Evolutionary conservation across 257 asterid species (phyloP).

Genomic region (Solanum appendiculatum): DNA sequence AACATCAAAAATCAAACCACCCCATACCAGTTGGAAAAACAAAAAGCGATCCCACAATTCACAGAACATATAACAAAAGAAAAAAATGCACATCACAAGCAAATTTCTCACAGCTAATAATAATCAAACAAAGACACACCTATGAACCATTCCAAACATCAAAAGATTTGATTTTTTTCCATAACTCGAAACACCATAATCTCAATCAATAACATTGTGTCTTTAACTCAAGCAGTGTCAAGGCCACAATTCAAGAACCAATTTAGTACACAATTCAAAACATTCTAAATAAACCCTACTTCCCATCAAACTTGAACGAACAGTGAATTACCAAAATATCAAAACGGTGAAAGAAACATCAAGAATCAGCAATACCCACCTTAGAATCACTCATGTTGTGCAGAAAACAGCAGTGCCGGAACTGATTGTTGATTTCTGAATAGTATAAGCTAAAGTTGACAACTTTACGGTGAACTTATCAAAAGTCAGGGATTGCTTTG

Average conservation of each 20-base stretch:
- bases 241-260: neutral
- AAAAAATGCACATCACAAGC: neutral
- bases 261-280: neutral
- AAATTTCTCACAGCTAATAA: neutral
- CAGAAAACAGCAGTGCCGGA: slow-evolving; percentile 9
- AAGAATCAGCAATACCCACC: slow-evolving; percentile 24
- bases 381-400: slow-evolving; percentile 47
- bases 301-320: neutral
- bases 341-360: neutral
- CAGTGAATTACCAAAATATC: neutral
- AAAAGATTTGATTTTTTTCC: neutral
- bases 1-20: neutral
- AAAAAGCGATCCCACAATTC: neutral
- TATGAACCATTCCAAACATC: neutral
- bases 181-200: too few species aligned
- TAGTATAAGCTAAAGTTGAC: slow-evolving; percentile 24
- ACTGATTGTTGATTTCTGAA: slow-evolving; percentile 1
- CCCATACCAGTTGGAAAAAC: neutral
- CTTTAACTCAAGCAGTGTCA: neutral
- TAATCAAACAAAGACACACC: neutral
- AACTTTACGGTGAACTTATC: slow-evolving; percentile 11
- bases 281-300: neutral
- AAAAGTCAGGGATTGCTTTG: slow-evolving; percentile 22
- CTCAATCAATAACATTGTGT: neutral
- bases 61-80: neutral